Evolutionary conservation across 2,329 filamentous ascomycete species (phyloP), one percentile per base, ranked within the genome.

Genomic region (Aspergillus fijiensis): DNA sequence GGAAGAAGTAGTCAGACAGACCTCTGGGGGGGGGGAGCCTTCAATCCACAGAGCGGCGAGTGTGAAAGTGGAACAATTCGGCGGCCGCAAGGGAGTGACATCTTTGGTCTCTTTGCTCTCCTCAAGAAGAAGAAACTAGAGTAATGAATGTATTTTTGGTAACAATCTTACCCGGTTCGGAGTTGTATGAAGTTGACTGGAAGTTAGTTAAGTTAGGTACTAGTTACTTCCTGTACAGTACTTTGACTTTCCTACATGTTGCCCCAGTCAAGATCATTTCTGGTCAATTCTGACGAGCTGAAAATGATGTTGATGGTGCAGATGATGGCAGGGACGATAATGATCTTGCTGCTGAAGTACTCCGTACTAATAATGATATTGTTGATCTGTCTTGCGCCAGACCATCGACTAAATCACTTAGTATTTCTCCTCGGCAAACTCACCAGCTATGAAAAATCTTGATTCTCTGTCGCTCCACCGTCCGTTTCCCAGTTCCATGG

Each of bases 31-130:
- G 58, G 58, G 48, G 58, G 55, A 33, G 27, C 39, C 33, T 29
- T 29, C 27, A 29, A 29, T 29, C 27, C 27, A 29, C 31, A 33
- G 51, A 47, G 57, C 57, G 57, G 57, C 51, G 52, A 50, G 51
- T 61, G 59, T 48, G 58, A 50, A 58, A 19, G 50, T 61, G 59
- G 59, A 61, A 61, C 59, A 61, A 52, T 53, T 59, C 60, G 56
- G 60, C 51, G 48, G 29, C 60, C 60, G 60, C 60, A 61, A 61
- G 60, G 60, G 59, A 33, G 53, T 55, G 27, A 19, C 53, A 23
- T 31, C 7, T 21, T 31, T 55, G 53, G 45, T 55, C 42, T 6
- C 53, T 55, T 11, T 35, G 27, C 25, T 16, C 10, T 12, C 2
- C 45, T n/a, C n/a, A n/a, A 55, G 23, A 49, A 27, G 19, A 49